Conservation (phyloP, 2,329 filamentous ascomycete species). For the Amesomyces nigricolor region DNA sequence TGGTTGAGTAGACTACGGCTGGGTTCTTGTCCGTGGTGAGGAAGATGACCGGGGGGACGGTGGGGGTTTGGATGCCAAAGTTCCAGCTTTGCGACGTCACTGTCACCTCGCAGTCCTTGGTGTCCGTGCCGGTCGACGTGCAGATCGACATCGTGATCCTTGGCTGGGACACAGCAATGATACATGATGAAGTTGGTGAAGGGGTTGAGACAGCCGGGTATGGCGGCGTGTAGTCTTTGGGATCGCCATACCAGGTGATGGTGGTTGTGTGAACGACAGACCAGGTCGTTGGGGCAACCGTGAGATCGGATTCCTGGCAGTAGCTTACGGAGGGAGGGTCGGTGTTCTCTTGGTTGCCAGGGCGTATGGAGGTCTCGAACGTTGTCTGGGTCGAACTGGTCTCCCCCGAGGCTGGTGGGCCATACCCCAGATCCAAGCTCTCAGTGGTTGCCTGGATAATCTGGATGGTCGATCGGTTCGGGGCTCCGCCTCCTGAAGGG, state of each 20-base stretch:
- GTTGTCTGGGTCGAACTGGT: conserved; percentile 9
- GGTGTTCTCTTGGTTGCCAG: conserved; percentile 11
- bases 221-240: conserved; percentile 42
- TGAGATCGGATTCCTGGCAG: conserved; percentile 24
- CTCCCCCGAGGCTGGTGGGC: neutral
- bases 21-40: conserved; percentile 53
- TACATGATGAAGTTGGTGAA: conserved; percentile 36
- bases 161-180: conserved; percentile 16
- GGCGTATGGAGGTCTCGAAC: conserved; percentile 9
- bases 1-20: conserved; percentile 40
- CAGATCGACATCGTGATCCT: conserved; percentile 24
- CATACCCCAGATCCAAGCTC: conserved; percentile 15
- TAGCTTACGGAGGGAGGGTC: conserved; percentile 14
- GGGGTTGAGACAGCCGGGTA: conserved; percentile 39
- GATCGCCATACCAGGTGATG: conserved; percentile 43
- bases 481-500: neutral
- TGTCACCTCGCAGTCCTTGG: conserved; percentile 29
- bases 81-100: conserved; percentile 32
- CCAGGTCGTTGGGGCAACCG: conserved; percentile 31
- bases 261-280: conserved; percentile 46
- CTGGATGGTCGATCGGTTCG: neutral
- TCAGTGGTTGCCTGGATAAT: neutral
- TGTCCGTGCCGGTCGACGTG: conserved; percentile 26
- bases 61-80: conserved; percentile 16
- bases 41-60: conserved; percentile 34